Evolutionary conservation across 805 yeast genomes (phyloP), one percentile per base, ranked within the genome.

Genomic region (Sugiyamaella qingdaonensis): DNA sequence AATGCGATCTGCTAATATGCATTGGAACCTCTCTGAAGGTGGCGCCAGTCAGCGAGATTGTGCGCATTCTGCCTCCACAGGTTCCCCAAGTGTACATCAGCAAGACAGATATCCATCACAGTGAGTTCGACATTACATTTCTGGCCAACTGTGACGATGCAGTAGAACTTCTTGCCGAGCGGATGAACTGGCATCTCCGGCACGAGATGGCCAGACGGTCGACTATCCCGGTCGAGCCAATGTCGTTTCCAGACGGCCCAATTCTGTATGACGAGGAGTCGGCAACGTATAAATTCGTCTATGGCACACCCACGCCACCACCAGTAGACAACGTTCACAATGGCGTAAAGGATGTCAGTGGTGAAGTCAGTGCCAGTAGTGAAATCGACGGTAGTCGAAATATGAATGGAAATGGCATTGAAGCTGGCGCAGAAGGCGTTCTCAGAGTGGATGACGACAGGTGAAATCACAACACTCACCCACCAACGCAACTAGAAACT

Each of bases 11-110:
- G 51, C 71, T 91, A 44, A 76, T 90, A 4, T 86, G 95, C 66
- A 84, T 90, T 34, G 97, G 97, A 14, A 90, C 97, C 0, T 89
- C 96, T 18, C 75, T 90, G 58, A 88, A 90, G 64, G 97, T 90
- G 21, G 89, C 95, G 0, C 97, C 97, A 0, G 97, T 91, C 3
- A 82, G 89, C 50, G 90, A 88, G 50, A 87, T 90, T 54, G 91
- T 88, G n/a, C 84, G 88, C 57, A 75, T 79, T 69, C 71, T 90
- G 1, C 82, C 85, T 0, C 76, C 77, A n/a, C 68, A 78, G n/a
- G 82, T 87, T 1, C 97, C 97, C 0, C 95, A 89, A 68, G 75
- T 91, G 3, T 73, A 87, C 53, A 85, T 90, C 57, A 87, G 88
- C 64, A 82, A 78, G 62, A 94, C 88, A 62, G 83, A 87, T 1